These are phyloP conservation scores for Colletotrichum higginsianum DNA, from an alignment of 2,329 filamentous ascomycete species.

Conservation along the genomic window DNA sequence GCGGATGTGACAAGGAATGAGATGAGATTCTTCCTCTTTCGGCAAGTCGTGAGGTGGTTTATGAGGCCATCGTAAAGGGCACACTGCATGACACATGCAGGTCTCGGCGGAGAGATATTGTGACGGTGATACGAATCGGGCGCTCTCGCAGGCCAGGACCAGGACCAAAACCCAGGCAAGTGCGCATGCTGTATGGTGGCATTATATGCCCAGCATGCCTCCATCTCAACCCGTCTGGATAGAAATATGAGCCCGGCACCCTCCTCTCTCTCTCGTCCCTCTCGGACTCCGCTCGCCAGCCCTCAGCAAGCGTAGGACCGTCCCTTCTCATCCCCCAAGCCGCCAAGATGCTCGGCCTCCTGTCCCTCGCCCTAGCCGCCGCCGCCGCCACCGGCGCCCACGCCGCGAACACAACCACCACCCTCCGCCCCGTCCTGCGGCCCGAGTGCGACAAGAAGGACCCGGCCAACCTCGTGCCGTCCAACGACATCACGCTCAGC, in stretches of 20 bases:
- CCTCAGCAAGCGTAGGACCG: constrained; percentile 5
- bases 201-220: background rate
- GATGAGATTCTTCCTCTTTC: constrained; percentile 28
- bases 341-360: constrained; percentile 33
- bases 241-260: constrained; percentile 13
- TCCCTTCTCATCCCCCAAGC: background rate
- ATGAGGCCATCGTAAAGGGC: constrained; percentile 21
- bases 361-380: constrained; percentile 34
- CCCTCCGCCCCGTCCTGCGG: constrained; percentile 22
- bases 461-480: constrained; percentile 35
- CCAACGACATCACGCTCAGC: constrained; percentile 59
- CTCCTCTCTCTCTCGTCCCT: background rate
- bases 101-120: constrained; percentile 14
- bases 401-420: constrained; percentile 35
- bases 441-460: constrained; percentile 27
- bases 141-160: constrained; percentile 6
- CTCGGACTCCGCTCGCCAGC: background rate
- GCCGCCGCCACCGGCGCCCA: constrained; percentile 18
- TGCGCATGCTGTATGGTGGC: background rate
- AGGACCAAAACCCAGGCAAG: background rate
- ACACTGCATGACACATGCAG: constrained; percentile 21
- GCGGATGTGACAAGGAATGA: constrained; percentile 21
- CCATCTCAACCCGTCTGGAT: background rate
- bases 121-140: constrained; percentile 9
- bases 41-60: background rate